These are phyloP conservation scores for Dittrichia graveolens DNA, from an alignment of 129 eudicot genomes.

Conservation along the genomic window DNA sequence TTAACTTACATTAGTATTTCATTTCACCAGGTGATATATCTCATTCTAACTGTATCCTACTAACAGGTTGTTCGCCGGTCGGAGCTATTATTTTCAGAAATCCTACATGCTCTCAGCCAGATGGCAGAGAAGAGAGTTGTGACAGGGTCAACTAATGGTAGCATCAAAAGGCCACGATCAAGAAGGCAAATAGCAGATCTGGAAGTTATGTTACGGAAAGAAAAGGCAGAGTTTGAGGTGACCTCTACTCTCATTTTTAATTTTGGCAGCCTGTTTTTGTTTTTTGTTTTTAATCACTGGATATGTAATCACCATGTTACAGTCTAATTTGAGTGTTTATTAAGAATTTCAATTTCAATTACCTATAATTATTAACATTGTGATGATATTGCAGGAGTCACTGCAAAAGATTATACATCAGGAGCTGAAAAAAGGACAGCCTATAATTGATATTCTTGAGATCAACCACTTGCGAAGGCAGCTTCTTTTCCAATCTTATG, in stretches of 20 bases:
- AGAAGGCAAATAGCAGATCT: constrained; percentile 61
- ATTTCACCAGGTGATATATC: constrained; percentile 2
- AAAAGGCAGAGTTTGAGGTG: constrained; percentile 85
- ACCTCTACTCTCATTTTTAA: not conserved
- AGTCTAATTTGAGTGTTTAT: too few relatives aligned
- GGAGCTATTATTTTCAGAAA: constrained; percentile 75
- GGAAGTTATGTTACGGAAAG: constrained; percentile 68
- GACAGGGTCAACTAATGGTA: constrained; percentile 30
- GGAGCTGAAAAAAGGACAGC: constrained; percentile 59
- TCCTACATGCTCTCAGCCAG: constrained; percentile 55
- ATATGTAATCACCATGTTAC: too few relatives aligned
- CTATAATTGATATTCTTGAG: constrained; percentile 74
- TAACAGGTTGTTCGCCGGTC: constrained; percentile 73
- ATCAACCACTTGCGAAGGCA: constrained; percentile 78
- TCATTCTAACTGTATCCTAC: constrained; percentile 27
- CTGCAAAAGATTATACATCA: constrained; percentile 51
- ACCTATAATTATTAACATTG: constrained; percentile 7
- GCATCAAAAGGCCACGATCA: constrained; percentile 41
- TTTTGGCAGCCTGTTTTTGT: too few relatives aligned
- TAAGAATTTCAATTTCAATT: not conserved
- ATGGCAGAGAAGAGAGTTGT: constrained; percentile 55
- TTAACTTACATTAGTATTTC: not conserved
- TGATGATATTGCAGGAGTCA: constrained; percentile 55
- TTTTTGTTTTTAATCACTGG: too few relatives aligned
- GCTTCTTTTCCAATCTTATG: constrained; percentile 73